Evolutionary conservation across 2,329 filamentous ascomycete species (phyloP), one percentile per base, ranked within the genome.

Genomic region (Huntiella moniliformis): DNA sequence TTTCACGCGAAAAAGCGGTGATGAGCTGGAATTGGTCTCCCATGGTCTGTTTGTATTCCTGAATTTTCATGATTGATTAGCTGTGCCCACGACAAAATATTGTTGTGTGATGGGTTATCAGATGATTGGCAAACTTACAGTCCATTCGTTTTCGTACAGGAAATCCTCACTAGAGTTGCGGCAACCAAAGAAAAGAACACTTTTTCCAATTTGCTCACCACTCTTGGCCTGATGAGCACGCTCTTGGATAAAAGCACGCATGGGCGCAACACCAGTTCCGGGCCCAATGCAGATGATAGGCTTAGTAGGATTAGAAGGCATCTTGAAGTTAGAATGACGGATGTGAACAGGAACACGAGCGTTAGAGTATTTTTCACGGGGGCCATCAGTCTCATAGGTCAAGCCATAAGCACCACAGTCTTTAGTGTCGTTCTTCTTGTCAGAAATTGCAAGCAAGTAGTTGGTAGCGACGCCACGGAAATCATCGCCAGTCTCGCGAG

Each of bases 311-410:
- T 98, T 87, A 12, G 91, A 95, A 6, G 91, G 91, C 28, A 98
- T 75, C 68, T 96, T 96, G 75, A 98, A 98, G 68, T 96, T 98
- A 53, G 91, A 96, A 66, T 95, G 88, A 53, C 91, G 84, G 50
- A 98, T 78, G 59, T 98, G 91, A 11, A 98, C 84, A 3, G 91
- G 91, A 17, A 96, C 80, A 58, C 92, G 87, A 50, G 95, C 79
- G 51, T 88, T 88, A 56, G 94, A 84, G 62, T 96, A 98, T 66
- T 93, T 96, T 71, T 94, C 93, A 57, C 91, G 77, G 12, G 91
- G 91, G 10, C 91, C 91, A 42, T 65, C 79, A 54, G 96, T 81
- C 48, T 85, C 73, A 62, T 96, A 98, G 46, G 79, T 85, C 49
- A 88, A 67, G 46, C 86, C 84, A 56, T 91, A 84, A 18, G 83